Percentiles rank a stretch among this genome's conserved stretches.
Conservation (phyloP, 108 stramenopile genomes). For the Asterionellopsis glacialis region DNA sequence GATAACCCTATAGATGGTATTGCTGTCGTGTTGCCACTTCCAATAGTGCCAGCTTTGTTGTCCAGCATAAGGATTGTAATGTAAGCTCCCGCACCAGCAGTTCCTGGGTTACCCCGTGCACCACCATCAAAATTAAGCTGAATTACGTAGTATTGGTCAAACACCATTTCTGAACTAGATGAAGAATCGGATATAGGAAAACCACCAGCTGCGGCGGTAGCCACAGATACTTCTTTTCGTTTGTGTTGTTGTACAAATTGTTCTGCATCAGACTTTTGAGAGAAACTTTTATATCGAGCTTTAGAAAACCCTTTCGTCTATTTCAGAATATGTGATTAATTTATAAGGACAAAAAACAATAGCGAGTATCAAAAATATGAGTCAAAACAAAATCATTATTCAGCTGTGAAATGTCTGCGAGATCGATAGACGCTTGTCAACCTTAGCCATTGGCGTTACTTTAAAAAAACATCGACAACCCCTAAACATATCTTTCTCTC, state of each 20-base stretch:
- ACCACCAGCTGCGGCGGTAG: no score
- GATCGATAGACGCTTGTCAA: no score
- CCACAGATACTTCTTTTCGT: neutral
- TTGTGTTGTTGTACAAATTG: constrained; percentile 24
- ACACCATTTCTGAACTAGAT: constrained; percentile 9
- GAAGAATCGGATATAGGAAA: neutral
- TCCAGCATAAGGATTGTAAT: constrained; percentile 16
- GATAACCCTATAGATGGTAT: neutral
- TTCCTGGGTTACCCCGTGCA: constrained; percentile 79
- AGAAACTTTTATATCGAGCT: constrained; percentile 65
- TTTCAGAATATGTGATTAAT: no score
- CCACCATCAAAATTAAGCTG: constrained; percentile 76
- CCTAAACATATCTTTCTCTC: neutral
- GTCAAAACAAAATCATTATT: neutral
- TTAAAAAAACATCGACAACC: neutral
- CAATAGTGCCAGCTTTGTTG: no score
- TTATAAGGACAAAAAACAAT: no score
- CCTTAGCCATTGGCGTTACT: no score
- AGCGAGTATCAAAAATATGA: neutral
- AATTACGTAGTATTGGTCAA: constrained; percentile 7
- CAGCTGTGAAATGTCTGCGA: neutral
- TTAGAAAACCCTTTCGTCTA: constrained; percentile 53
- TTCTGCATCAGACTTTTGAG: constrained; percentile 41
- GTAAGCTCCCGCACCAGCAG: constrained; percentile 68
- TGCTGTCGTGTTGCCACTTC: neutral